phyloP scores from a whole-genome alignment of 2,329 filamentous ascomycete species.

The Sclerotinia nivalis region DNA sequence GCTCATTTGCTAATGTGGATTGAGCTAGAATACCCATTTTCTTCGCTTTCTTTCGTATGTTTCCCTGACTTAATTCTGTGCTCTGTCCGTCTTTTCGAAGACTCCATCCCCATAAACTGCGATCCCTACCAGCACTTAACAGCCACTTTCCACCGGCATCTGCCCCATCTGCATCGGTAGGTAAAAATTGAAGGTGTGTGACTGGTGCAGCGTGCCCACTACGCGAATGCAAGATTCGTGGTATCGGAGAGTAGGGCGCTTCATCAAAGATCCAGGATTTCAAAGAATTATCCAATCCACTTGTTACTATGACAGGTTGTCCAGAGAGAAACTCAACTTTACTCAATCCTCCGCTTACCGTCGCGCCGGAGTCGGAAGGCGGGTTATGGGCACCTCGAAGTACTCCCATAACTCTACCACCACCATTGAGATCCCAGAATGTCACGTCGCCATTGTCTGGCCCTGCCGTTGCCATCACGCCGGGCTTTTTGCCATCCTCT shows the following conservation, averaged over 20 bases:
- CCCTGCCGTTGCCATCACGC: constrained; percentile 92
- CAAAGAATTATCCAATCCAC: constrained; percentile 88
- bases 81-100: constrained; percentile 92
- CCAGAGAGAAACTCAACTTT: constrained; percentile 86
- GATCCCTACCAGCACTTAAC: constrained; percentile 82
- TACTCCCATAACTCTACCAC: constrained; percentile 82
- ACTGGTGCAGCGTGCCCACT: constrained; percentile 88
- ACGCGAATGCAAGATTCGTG: constrained; percentile 79
- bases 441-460: constrained; percentile 81
- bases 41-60: constrained; percentile 83
- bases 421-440: constrained; percentile 93
- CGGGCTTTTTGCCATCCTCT: constrained; percentile 78
- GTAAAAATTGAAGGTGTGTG: constrained; percentile 79
- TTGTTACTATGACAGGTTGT: constrained; percentile 86
- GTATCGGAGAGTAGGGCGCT: constrained; percentile 82
- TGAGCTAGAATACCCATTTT: constrained; percentile 73
- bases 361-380: constrained; percentile 52
- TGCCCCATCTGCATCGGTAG: constrained; percentile 83
- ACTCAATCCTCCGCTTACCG: constrained; percentile 75
- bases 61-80: constrained; percentile 88
- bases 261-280: constrained; percentile 98
- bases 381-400: constrained; percentile 86
- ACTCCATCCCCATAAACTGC: constrained; percentile 96
- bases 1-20: constrained; percentile 57
- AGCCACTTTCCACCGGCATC: constrained; percentile 93